phyloP scores from a whole-genome alignment of 2,329 filamentous ascomycete species.

The Metarhizium robertsii region DNA sequence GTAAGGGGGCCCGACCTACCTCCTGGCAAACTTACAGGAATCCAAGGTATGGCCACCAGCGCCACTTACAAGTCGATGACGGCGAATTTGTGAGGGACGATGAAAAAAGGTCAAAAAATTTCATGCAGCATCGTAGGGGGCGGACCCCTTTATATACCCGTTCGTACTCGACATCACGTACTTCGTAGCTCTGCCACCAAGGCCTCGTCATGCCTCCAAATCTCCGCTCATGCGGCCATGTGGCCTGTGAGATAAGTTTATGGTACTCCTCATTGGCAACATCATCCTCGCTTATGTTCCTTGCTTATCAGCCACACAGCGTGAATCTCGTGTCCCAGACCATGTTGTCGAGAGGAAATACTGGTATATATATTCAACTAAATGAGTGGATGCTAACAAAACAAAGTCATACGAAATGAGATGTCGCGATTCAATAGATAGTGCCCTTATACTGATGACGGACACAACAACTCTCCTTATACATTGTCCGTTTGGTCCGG shows the following conservation, averaged over 20 bases:
- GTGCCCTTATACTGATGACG: background rate
- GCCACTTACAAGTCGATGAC: background rate
- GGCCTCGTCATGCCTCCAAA: background rate
- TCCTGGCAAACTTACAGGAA: background rate
- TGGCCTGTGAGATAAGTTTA: background rate
- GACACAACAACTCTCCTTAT: background rate
- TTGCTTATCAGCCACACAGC: background rate
- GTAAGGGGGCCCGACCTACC: background rate
- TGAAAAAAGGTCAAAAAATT: background rate
- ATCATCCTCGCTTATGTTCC: background rate
- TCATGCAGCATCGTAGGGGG: background rate
- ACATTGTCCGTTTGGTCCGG: background rate
- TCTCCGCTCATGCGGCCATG: background rate
- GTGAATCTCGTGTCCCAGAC: background rate
- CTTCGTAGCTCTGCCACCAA: background rate
- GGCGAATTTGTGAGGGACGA: background rate
- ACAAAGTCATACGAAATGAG: background rate
- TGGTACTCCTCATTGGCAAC: background rate
- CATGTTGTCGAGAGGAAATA: background rate
- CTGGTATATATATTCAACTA: background rate
- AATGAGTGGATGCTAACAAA: background rate
- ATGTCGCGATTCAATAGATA: background rate
- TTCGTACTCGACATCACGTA: background rate
- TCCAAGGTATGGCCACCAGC: background rate
- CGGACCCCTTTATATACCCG: background rate